These are phyloP conservation scores for Yamadazyma mexicana DNA, from an alignment of 1,139 yeast genomes.

Conservation along the genomic window DNA sequence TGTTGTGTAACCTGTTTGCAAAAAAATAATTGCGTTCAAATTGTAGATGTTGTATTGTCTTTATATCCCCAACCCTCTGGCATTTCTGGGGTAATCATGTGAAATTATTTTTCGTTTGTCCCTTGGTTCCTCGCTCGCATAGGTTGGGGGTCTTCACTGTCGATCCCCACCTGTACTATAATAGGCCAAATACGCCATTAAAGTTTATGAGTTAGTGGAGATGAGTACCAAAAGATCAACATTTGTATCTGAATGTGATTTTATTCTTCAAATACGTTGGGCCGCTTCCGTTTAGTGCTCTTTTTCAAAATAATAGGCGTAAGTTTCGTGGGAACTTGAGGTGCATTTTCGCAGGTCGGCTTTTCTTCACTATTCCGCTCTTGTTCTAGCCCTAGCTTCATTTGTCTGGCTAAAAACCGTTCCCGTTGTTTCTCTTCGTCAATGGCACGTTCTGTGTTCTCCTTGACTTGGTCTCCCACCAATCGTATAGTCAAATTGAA, in stretches of 20 bases:
- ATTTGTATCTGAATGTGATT: no score
- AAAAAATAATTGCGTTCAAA: no score
- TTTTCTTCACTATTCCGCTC: no score
- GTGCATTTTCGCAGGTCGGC: conserved; percentile 3
- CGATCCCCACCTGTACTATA: no score
- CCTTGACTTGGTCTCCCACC: conserved; percentile 48
- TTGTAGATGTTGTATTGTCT: background rate
- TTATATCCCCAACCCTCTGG: background rate
- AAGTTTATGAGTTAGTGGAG: no score
- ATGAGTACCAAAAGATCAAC: no score
- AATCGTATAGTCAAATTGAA: conserved; percentile 35
- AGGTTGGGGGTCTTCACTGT: no score
- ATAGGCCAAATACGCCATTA: no score
- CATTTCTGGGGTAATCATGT: conserved; percentile 1
- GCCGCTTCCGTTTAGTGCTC: conserved; percentile 3
- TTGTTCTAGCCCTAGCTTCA: conserved; percentile 39
- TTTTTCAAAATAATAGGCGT: conserved; percentile 9
- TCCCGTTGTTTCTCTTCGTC: conserved; percentile 20
- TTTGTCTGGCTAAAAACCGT: conserved; percentile 52
- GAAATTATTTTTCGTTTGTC: background rate
- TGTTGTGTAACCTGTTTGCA: background rate
- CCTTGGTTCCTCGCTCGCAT: no score
- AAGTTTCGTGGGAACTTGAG: conserved; percentile 9
- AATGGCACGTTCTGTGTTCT: conserved; percentile 14
- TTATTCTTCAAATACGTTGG: conserved; percentile 5